Percentiles rank a stretch among this genome's conserved stretches.
These are phyloP conservation scores for Syzygium grande DNA, from an alignment of 345 rosid species.

Conservation along the genomic window DNA sequence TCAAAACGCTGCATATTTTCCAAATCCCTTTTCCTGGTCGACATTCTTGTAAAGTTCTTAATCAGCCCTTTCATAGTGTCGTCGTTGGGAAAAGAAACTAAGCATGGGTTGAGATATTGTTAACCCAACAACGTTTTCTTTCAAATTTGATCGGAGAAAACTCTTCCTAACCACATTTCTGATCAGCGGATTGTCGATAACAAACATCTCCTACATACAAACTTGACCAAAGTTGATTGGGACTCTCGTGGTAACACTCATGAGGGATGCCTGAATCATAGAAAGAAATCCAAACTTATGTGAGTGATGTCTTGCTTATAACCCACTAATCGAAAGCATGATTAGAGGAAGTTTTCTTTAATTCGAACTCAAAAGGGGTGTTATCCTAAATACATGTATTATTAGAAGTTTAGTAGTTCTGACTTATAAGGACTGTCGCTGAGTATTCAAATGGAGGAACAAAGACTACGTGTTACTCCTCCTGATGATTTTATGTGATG, in stretches of 20 bases:
- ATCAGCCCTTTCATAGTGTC: background rate
- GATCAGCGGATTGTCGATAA: background rate
- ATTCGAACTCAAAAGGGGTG: too few species aligned
- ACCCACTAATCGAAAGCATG: background rate
- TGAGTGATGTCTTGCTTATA: background rate
- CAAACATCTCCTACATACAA: background rate
- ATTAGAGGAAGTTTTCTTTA: background rate
- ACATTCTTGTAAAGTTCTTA: background rate
- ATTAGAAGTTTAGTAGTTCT: too few species aligned
- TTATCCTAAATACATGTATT: too few species aligned
- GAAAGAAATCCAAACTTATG: background rate
- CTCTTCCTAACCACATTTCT: background rate
- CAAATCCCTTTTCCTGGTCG: background rate
- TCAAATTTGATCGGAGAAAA: background rate
- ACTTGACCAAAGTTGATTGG: background rate
- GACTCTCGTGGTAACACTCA: background rate
- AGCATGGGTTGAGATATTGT: background rate
- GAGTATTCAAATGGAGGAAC: background rate
- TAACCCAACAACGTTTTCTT: background rate
- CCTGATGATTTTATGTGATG: background rate
- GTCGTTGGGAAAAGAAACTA: background rate
- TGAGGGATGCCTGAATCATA: background rate
- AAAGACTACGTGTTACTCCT: background rate
- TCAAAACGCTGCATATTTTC: background rate
- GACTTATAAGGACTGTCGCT: background rate